Evolutionary conservation across 169 alveolate species (phyloP), one percentile per base, ranked within the genome.

Genomic region (Eimeria tenella): DNA sequence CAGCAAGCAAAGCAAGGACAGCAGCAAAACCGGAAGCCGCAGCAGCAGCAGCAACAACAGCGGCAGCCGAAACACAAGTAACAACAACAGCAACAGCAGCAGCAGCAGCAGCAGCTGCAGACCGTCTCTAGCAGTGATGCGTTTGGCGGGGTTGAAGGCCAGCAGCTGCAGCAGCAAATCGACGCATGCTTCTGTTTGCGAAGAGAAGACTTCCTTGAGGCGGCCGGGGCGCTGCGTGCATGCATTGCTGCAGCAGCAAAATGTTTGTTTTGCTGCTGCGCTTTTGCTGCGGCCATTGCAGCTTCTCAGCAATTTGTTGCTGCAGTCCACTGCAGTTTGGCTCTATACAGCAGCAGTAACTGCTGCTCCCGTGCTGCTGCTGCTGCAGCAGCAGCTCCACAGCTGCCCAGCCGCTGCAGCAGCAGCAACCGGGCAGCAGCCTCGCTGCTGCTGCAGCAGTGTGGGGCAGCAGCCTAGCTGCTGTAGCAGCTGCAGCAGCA

Each of bases 161-260:
- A 99, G 96, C 94, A 98, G 94, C 93, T 98, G 98, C 95, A 97
- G 98, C 81, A 99, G 94, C 89, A 99, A 95, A 95, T 99, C 99
- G 21, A 98, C 89, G 97, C 99, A 88, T 97, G 96, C 88, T 98
- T 97, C 50, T 96, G 96, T 23, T 97, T 95, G 70, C 21, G 11
- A 25, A 13, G 5, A 1, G 53, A 71, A 71, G 5, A 63, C 62
- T 63, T n/a, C n/a, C n/a, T n/a, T n/a, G n/a, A n/a, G n/a, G n/a
- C n/a, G n/a, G n/a, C n/a, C n/a, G n/a, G n/a, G n/a, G n/a, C n/a
- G n/a, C n/a, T n/a, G n/a, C n/a, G n/a, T n/a, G n/a, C n/a, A 58
- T 50, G 0, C 93, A 19, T 55, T 21, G 83, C 42, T 58, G 65
- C 65, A 58, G 65, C 65, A 58, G 65, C 65, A 58, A 13, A 13